phyloP scores from a whole-genome alignment of 2,329 filamentous ascomycete genomes.

The Xylaria sp. region DNA sequence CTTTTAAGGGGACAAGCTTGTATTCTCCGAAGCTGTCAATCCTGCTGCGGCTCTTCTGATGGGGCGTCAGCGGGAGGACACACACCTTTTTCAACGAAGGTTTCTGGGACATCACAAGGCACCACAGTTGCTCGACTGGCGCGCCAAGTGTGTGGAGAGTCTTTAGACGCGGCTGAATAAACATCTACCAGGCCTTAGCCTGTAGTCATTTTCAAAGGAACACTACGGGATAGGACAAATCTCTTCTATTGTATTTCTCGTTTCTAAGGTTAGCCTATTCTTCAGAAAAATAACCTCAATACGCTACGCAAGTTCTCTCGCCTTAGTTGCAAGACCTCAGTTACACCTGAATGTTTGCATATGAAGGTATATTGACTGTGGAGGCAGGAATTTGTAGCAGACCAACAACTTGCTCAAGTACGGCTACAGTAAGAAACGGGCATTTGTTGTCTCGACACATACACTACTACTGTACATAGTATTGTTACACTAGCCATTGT shows the following conservation, averaged over 20 bases:
- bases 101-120: slow-evolving; percentile 10
- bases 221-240: neutral
- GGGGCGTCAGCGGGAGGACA: slow-evolving; percentile 16
- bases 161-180: slow-evolving; percentile 13
- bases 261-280: neutral
- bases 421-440: slow-evolving; percentile 26
- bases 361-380: neutral
- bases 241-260: neutral
- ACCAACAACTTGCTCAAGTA: neutral
- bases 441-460: neutral
- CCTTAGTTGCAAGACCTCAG: neutral
- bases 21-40: slow-evolving; percentile 9
- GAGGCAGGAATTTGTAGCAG: neutral
- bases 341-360: neutral
- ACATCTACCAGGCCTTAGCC: neutral
- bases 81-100: slow-evolving; percentile 9
- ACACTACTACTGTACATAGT: slow-evolving; percentile 2
- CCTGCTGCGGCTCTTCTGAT: slow-evolving; percentile 5
- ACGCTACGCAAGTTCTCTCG: neutral
- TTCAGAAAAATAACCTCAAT: neutral
- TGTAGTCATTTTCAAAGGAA: neutral
- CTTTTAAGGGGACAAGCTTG: slow-evolving; percentile 12
- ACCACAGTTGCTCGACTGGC: slow-evolving; percentile 14
- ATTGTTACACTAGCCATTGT: slow-evolving; percentile 16
- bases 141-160: slow-evolving; percentile 8